Evolutionary conservation across 306 rosid genomes (phyloP).

Genomic region (Lathyrus oleraceus): DNA sequence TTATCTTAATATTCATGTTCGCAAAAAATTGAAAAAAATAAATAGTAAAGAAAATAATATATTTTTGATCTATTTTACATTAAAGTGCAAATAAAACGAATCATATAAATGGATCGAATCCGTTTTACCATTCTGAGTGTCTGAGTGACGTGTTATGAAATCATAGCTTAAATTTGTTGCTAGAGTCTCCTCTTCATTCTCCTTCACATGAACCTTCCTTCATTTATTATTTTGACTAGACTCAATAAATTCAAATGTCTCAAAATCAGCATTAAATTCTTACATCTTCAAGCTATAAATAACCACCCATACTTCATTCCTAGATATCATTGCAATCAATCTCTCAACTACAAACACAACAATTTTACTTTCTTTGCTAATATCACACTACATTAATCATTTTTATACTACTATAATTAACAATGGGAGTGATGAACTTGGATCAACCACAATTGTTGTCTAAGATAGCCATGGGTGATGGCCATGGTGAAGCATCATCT

Average conservation of each 20-base stretch:
- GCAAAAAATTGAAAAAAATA: too few relatives aligned
- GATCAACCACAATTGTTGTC: conserved; percentile 56
- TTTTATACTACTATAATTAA: neutral
- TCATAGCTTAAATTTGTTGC: neutral
- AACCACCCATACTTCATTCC: conserved; percentile 11
- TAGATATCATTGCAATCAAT: neutral
- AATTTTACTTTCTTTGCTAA: neutral
- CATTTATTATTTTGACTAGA: neutral
- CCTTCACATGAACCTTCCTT: conserved; percentile 23
- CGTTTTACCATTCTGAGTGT: too few relatives aligned
- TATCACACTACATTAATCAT: neutral
- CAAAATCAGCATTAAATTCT: neutral
- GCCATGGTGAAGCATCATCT: conserved; percentile 73
- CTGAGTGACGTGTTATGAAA: neutral
- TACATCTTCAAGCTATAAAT: conserved; percentile 7
- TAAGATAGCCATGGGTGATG: conserved; percentile 69
- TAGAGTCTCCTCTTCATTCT: neutral
- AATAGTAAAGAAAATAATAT: too few relatives aligned
- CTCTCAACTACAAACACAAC: neutral
- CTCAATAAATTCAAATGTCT: neutral
- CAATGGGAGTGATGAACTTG: conserved; percentile 26
- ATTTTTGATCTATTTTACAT: too few relatives aligned
- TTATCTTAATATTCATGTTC: too few relatives aligned
- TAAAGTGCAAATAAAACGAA: too few relatives aligned
- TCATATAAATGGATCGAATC: too few relatives aligned